phyloP scores from a whole-genome alignment of 2,329 filamentous ascomycete genomes.

The Triangularia setosa region DNA sequence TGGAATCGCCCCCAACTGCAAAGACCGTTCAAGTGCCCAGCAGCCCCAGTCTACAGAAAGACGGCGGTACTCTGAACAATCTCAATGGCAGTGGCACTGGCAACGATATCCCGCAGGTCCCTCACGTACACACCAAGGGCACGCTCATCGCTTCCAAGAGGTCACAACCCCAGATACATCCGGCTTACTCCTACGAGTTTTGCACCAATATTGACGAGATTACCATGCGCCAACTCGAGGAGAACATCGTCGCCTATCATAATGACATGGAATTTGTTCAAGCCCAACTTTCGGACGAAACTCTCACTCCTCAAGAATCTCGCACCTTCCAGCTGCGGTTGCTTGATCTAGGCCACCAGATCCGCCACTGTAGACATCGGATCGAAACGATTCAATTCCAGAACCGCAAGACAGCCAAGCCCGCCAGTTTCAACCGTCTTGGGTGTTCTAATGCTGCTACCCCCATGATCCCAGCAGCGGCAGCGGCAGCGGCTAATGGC shows the following conservation, averaged over 20 bases:
- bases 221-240: constrained; percentile 35
- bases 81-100: neutral
- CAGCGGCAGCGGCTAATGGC: neutral
- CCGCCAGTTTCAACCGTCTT: neutral
- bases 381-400: constrained; percentile 36
- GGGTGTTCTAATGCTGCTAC: neutral
- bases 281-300: constrained; percentile 31
- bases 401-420: constrained; percentile 26
- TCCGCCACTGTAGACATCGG: constrained; percentile 40
- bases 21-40: neutral
- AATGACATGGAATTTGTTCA: constrained; percentile 42
- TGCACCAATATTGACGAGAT: constrained; percentile 29
- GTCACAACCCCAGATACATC: neutral
- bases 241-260: constrained; percentile 41
- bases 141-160: neutral
- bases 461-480: neutral
- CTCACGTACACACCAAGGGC: neutral
- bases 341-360: constrained; percentile 42
- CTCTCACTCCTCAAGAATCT: constrained; percentile 39
- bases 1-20: neutral
- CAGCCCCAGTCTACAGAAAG: neutral
- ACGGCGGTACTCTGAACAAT: neutral
- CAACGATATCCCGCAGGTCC: neutral
- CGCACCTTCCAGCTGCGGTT: constrained; percentile 41
- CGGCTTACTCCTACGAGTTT: constrained; percentile 13